A percentile compares a stretch with the other conserved stretches of the same genome.
Conservation (phyloP, 2,329 filamentous ascomycete genomes). For the Huntiella abstrusa region DNA sequence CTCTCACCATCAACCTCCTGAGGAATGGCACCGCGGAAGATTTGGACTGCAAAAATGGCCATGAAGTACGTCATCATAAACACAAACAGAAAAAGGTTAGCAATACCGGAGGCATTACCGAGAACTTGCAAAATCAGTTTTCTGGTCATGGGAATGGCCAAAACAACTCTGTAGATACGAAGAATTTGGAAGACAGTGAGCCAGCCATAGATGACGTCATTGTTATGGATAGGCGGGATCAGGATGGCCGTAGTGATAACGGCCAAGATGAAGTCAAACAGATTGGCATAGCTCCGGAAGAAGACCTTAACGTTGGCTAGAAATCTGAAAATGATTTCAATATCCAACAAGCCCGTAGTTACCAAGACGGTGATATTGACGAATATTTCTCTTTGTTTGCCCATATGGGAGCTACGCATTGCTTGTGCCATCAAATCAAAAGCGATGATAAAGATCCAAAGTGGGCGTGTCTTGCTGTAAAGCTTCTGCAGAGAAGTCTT, state of each 20-base stretch:
- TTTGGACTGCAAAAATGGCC: constrained; percentile 79
- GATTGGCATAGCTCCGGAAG: constrained; percentile 51
- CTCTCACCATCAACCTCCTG: constrained; percentile 40
- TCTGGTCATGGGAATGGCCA: constrained; percentile 72
- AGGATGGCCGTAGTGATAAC: constrained; percentile 71
- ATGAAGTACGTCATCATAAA: constrained; percentile 89
- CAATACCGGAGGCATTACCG: constrained; percentile 77
- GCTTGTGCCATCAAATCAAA: constrained; percentile 66
- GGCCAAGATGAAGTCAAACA: constrained; percentile 63
- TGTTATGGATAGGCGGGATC: constrained; percentile 58
- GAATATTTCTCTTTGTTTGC: constrained; percentile 35
- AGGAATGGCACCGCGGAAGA: constrained; percentile 77
- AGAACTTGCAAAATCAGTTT: constrained; percentile 76
- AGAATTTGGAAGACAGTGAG: constrained; percentile 86
- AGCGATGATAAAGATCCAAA: constrained; percentile 69
- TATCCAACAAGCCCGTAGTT: constrained; percentile 58
- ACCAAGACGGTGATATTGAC: constrained; percentile 55
- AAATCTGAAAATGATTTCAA: constrained; percentile 71
- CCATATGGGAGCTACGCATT: constrained; percentile 60
- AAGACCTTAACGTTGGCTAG: constrained; percentile 65
- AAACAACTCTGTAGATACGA: constrained; percentile 75
- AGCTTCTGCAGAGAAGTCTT: constrained; percentile 41
- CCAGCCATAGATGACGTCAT: constrained; percentile 61
- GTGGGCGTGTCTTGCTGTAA: constrained; percentile 52
- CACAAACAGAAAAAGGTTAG: constrained; percentile 89